Percentiles rank a stretch among this genome's conserved stretches.
phyloP scores from a whole-genome alignment of 2,329 filamentous ascomycete species.

The Fusarium sp. region DNA sequence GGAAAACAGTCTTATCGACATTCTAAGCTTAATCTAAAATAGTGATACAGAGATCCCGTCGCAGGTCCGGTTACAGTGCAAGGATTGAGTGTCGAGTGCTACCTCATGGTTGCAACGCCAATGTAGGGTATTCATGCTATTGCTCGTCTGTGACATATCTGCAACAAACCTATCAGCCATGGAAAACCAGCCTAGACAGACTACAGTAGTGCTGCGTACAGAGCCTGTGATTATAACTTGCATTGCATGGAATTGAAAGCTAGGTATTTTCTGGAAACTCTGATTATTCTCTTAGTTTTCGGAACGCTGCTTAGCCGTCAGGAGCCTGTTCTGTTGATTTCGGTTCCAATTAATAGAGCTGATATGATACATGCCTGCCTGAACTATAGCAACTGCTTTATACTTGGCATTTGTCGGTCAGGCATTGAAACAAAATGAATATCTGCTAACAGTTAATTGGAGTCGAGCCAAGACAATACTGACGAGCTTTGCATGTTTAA shows the following conservation, averaged over 20 bases:
- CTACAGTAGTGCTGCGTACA: neutral
- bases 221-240: neutral
- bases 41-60: conserved; percentile 17
- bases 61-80: conserved; percentile 40
- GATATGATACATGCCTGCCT: conserved; percentile 2
- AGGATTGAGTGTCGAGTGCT: conserved; percentile 11
- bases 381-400: neutral
- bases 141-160: conserved; percentile 29
- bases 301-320: neutral
- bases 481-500: neutral
- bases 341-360: neutral
- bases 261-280: conserved; percentile 4
- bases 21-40: conserved; percentile 16
- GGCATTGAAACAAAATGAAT: conserved; percentile 20
- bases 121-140: conserved; percentile 26
- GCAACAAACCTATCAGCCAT: conserved; percentile 26
- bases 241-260: neutral
- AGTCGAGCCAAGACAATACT: conserved; percentile 1
- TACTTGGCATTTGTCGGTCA: conserved; percentile 16
- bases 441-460: neutral
- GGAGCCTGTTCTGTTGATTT: neutral
- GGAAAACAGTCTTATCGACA: conserved; percentile 7
- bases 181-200: neutral
- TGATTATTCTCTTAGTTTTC: neutral
- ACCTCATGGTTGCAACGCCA: conserved; percentile 22